Evolutionary conservation across 2,329 filamentous ascomycete genomes (phyloP), one percentile per base, ranked within the genome.

Genomic region (Diaporthe eres): DNA sequence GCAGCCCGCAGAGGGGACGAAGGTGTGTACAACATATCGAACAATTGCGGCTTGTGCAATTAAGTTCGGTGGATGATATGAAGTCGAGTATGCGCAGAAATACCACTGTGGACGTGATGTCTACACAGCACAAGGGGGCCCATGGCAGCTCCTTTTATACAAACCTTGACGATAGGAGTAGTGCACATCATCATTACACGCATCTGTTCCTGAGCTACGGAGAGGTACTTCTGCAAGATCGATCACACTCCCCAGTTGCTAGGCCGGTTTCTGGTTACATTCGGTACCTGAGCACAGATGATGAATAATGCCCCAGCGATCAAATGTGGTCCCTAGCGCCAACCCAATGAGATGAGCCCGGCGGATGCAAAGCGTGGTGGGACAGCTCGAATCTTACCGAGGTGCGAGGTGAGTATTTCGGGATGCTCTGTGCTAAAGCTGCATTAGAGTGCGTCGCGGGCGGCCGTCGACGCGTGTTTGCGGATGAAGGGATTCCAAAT

Each of bases 231-330:
- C 28, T 37, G 25, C 22, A 53, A 51, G 22, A 19, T 22, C 47
- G 9, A 25, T 37, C 28, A 53, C 47, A 39, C 44, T 39, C 13
- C 17, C 47, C n/a, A 8, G 7, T 39, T 31, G n/a, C 12, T 51
- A 67, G 63, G 17, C 44, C 44, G 19, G 19, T 31, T 9, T 51
- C 4, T 67, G 63, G 44, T 67, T 51, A 67, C 44, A 67, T 67
- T 47, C 6, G 44, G 63, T 67, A 67, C 31, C 44, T 51, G 63
- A 37, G 31, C 47, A 25, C 63, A 68, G 63, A 53, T 25, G 63
- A 37, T 68, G 44, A 68, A 68, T 68, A 68, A 51, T 68, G 12
- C 39, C 63, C 63, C 10, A 53, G 47, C 47, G 44, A 68, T 39
- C 47, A 68, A 53, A 37, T 51, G 22, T 68, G 47, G 34, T 39